Base-by-base conservation (phyloP, 2,329 filamentous ascomycete species). In the Pestalotiopsis sp. region DNA sequence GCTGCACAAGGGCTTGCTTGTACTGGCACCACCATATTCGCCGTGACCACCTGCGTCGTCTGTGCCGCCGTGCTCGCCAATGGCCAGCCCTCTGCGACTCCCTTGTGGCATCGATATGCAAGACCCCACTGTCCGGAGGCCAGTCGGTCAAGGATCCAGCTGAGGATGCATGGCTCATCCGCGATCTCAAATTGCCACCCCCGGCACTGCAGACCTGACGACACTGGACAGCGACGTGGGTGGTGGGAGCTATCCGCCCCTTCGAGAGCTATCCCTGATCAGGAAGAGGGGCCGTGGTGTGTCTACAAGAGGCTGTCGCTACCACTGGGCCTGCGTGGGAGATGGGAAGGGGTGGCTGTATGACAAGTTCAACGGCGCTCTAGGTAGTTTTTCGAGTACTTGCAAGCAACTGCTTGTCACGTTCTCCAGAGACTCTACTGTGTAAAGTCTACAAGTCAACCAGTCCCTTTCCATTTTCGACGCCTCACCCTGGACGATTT, bases 131-230 rank as follows among this genome's bases (percentile, higher is more conserved):
- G 56, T 20, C 57, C 27, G 57, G n/a, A 36, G 23, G 20, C 64
- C 27, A 66, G 64, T 66, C 56, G 64, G 64, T 66, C 64, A 66
- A 66, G 64, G 64, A 66, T 66, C 38, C 38, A 31, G 64, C 64
- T 36, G 64, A 66, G 64, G 59, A 39, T 27, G 36, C 58, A 60
- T 62, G 27, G 59, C 59, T 20, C 63, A 25, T 66, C 41, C 63
- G 27, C 31, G 20, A 66, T 66, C 63, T 31, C 20, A n/a, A 49
- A 31, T 66, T 66, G 63, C 63, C 63, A 66, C 63, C 63, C 45
- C 31, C 41, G 63, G 41, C 52, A 27, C 27, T n/a, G 25, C 57
- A 62, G n/a, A 39, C n/a, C 31, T 62, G 14, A 39, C 27, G 17
- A 62, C 59, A n/a, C 36, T 17, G n/a, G 6, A 27, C 13, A 20